Evolutionary conservation across 176 grass and related monocot genomes (phyloP), one percentile per base, ranked within the genome.

Genomic region (Oryza brachyantha): DNA sequence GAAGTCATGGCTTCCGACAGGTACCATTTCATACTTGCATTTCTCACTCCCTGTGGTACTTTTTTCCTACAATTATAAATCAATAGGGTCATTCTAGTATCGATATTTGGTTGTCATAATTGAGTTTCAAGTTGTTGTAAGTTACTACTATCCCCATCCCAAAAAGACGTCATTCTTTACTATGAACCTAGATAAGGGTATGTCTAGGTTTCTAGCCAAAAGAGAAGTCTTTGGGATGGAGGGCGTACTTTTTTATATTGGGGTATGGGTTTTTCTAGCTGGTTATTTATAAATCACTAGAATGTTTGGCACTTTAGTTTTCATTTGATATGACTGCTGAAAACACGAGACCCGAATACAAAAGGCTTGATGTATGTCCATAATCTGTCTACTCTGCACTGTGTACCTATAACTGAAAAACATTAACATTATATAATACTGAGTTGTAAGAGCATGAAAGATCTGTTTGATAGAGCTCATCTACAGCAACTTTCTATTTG

Each of bases 1-100:
- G 29, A 99, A 95, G 76, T 95, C 96, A 26, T 99, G 92, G 90
- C 88, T 99, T 86, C 88, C 96, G 10, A 89, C 92, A 84, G 96
- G 96, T 95, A 85, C n/a, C 10, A 46, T 66, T 29, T 66, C 29
- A 12, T 72, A 37, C 39, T 68, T 65, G 43, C 68, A 28, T 79
- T 40, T 35, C 31, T 79, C 76, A 21, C 25, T 32, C 7, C 14
- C 24, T 13, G 25, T 24, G 29, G 29, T 9, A 24, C 7, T 57
- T 57, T 57, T n/a, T 40, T 48, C 24, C 57, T 80, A 57, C 10
- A 81, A 37, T 82, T 37, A 63, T 63, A 70, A 55, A 32, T 27
- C 25, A 74, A 55, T 22, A 10, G 26, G 29, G 22, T 31, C 61
- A 41, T 24, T 50, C 64, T 40, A 21, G 13, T 27, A 74, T 42